Evolutionary conservation across 805 yeast genomes (phyloP), one percentile per base, ranked within the genome.

Genomic region (Debaryomyces maramus): DNA sequence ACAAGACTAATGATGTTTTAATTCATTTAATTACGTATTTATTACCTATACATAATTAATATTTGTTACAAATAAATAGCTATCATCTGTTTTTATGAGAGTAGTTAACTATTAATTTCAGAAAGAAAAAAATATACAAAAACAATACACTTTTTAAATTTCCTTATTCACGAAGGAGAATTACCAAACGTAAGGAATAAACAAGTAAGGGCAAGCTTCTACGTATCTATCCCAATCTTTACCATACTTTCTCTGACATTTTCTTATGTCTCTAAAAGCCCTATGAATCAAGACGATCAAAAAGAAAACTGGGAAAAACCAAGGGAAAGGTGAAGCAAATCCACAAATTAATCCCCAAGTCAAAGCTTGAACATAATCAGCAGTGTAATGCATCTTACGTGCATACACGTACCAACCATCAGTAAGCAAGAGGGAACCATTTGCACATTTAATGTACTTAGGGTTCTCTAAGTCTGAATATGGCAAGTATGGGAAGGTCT

Each of bases 341-440:
- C 99, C 99, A 64, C 97, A 88, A 46, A 82, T 77, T 45, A 93
- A 73, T 4, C 91, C 96, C 99, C 99, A 93, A 33, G 93, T 76
- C 52, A 87, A 70, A 36, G 95, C 78, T 71, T 89, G 97, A 35
- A 77, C 70, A 76, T 82, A 88, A 63, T 93, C 99, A 16, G 96
- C 97, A 26, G 97, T 89, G 74, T 93, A 93, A 67, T 90, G 95
- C 47, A 83, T 81, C 68, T 93, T 93, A 70, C 98, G 83, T 11
- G 97, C 98, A 54, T 83, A 88, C 47, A 75, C 82, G 69, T 83
- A 85, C 97, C 98, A 91, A 30, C 99, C 99, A 58, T 89, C 97
- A 38, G 90, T 82, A 51, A 93, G 75, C 60, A 93, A 75, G 24
- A 79, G 70, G 10, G 95, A 83, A 16, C 99, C 99, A 54, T 83